Conservation (phyloP, 345 rosid genomes). For the Euphorbia peplus region DNA sequence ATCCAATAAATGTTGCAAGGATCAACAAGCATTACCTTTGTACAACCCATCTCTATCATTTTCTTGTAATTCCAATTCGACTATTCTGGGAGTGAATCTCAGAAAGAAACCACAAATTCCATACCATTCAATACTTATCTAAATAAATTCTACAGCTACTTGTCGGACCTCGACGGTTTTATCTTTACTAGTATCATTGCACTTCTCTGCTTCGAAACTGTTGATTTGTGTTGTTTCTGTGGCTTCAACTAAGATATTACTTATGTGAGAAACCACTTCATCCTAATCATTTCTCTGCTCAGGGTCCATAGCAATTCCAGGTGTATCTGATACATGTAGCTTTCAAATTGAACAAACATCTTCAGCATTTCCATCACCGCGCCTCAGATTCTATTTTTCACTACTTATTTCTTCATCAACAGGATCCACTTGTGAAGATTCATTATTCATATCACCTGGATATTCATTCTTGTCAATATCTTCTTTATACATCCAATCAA, state of each 20-base stretch:
- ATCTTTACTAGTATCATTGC: conserved; percentile 33
- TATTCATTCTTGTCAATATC: conserved; percentile 38
- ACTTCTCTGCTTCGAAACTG: conserved; percentile 30
- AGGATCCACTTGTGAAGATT: conserved; percentile 18
- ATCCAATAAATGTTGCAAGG: conserved; percentile 5
- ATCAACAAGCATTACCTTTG: conserved; percentile 23
- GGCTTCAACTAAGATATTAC: conserved; percentile 30
- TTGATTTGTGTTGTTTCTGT: conserved; percentile 18
- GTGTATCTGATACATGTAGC: conserved; percentile 28
- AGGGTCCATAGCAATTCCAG: conserved; percentile 16
- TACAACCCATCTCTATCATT: conserved; percentile 25
- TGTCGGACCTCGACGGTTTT: conserved; percentile 46
- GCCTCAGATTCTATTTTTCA: conserved; percentile 22
- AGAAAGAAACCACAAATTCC: conserved; percentile 19
- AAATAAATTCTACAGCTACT: background rate
- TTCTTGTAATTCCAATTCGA: conserved; percentile 48
- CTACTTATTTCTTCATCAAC: conserved; percentile 28
- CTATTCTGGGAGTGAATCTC: conserved; percentile 66
- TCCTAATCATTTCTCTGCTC: conserved; percentile 29
- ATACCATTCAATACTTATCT: background rate
- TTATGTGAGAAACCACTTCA: conserved; percentile 26
- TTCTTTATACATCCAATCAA: conserved; percentile 66
- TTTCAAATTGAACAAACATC: conserved; percentile 22
- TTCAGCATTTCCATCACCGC: conserved; percentile 30
- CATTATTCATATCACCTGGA: conserved; percentile 22